Evolutionary conservation across 257 asterid species (phyloP), one percentile per base, ranked within the genome.

Genomic region (Schizonepeta tenuifolia): DNA sequence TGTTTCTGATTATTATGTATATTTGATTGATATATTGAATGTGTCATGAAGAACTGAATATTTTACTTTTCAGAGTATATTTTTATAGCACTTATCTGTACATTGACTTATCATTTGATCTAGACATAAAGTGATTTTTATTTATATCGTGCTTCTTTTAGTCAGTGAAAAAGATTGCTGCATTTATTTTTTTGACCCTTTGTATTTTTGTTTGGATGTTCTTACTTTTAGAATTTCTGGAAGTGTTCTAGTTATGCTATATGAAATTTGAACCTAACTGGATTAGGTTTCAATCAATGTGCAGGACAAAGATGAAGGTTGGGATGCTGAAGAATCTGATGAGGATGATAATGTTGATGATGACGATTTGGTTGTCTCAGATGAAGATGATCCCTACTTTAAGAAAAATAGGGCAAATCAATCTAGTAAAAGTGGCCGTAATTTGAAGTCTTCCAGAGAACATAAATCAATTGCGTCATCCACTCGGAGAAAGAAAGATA

Each of bases 271-370:
- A 85, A 66, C 71, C 46, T 36, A 63, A 67, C 35, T 28, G 60
- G 69, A 26, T 64, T 66, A 57, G 26, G 70, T 71, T 81, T 77
- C 43, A 58, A 31, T 69, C 28, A 18, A 74, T 76, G 20, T 80
- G 67, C 81, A 95, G 97, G 86, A 72, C 60, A 87, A 86, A 81
- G 87, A 90, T 75, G 94, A 84, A n/a, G 97, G 89, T 82, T 95
- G 96, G 97, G 94, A 78, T 78, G 97, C 80, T 67, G 98, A 84
- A 83, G 98, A 86, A 77, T 92, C 98, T 77, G 99, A 95, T 35
- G 99, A 87, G 51, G 87, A 86, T 58, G 90, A 85, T 71, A 84
- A 77, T 77, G 83, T 62, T 72, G 88, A 83, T 41, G 96, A 84
- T 70, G 95, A 83, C 58, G 92, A 89, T 77, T 75, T 90, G 85